Conservation (phyloP, 2,329 filamentous ascomycete species). For the Diaporthe sp. region DNA sequence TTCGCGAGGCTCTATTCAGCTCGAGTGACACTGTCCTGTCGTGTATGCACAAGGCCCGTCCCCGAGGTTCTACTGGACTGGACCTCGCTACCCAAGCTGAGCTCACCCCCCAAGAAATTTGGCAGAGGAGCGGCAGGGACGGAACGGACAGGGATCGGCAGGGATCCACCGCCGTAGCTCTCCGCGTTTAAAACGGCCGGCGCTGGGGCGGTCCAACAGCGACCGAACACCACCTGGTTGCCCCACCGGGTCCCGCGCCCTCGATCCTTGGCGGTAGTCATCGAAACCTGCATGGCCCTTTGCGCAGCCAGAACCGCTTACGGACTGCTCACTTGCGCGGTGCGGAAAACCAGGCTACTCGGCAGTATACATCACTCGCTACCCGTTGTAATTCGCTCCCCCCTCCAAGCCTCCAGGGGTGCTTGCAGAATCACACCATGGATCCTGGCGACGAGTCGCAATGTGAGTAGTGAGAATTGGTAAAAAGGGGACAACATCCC, state of each 20-base stretch:
- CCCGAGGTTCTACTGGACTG: constrained; percentile 14
- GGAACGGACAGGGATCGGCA: constrained; percentile 19
- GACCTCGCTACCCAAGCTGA: not conserved
- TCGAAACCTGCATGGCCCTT: constrained; percentile 20
- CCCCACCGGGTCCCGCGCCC: constrained; percentile 27
- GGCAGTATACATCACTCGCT: constrained; percentile 13
- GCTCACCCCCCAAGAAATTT: constrained; percentile 25
- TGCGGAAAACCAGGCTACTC: constrained; percentile 17
- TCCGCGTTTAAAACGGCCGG: constrained; percentile 24
- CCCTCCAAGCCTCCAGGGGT: constrained; percentile 7
- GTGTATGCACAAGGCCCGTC: not conserved
- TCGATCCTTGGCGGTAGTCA: constrained; percentile 27
- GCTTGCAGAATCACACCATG: constrained; percentile 38
- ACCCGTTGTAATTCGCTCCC: constrained; percentile 26
- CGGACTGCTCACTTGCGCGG: constrained; percentile 23
- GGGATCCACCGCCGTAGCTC: constrained; percentile 13
- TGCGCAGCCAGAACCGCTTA: not conserved
- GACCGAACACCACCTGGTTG: constrained; percentile 6
- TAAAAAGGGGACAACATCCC: not conserved
- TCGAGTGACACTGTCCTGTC: not conserved
- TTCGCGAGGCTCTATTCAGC: not conserved
- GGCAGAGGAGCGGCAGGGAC: constrained; percentile 2
- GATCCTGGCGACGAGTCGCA: constrained; percentile 39
- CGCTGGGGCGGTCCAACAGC: constrained; percentile 27
- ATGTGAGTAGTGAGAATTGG: constrained; percentile 31